phyloP scores from a whole-genome alignment of 306 rosid genomes.

The Urtica urens region DNA sequence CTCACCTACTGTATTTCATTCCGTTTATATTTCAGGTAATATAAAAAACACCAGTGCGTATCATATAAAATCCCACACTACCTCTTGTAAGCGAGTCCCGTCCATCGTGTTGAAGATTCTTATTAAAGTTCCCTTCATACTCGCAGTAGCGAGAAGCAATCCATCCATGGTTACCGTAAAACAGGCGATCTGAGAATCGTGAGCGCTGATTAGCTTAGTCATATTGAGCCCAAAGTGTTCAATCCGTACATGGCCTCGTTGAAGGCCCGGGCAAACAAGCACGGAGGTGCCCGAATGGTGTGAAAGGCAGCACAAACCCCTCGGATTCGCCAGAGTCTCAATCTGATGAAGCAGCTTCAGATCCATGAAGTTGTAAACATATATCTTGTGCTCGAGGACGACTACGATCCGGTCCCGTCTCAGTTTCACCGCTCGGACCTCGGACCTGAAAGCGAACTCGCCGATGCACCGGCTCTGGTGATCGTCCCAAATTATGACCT shows the following conservation, averaged over 20 bases:
- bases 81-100: slow-evolving; percentile 86
- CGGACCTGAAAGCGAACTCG: slow-evolving; percentile 80
- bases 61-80: slow-evolving; percentile 30
- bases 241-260: slow-evolving; percentile 66
- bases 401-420: slow-evolving; percentile 75
- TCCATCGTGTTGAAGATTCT: slow-evolving; percentile 96
- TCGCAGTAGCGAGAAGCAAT: slow-evolving; percentile 94
- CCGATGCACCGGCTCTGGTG: slow-evolving; percentile 75
- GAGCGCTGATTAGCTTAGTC: slow-evolving; percentile 66
- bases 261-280: slow-evolving; percentile 81
- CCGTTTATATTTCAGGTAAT: no score
- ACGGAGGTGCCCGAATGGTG: slow-evolving; percentile 66
- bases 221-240: slow-evolving; percentile 81
- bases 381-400: slow-evolving; percentile 87
- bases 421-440: slow-evolving; percentile 70
- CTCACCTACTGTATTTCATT: no score
- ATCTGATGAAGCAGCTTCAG: slow-evolving; percentile 86
- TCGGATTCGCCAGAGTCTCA: slow-evolving; percentile 76
- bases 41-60: no score
- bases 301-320: slow-evolving; percentile 81
- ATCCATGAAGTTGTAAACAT: slow-evolving; percentile 67
- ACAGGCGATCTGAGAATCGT: slow-evolving; percentile 81
- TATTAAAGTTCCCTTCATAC: slow-evolving; percentile 84
- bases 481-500: slow-evolving; percentile 97
- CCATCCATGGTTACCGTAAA: slow-evolving; percentile 79